Percentiles rank a stretch among this genome's conserved stretches.
phyloP scores from a whole-genome alignment of 306 rosid genomes.

The Acacia acuminata region DNA sequence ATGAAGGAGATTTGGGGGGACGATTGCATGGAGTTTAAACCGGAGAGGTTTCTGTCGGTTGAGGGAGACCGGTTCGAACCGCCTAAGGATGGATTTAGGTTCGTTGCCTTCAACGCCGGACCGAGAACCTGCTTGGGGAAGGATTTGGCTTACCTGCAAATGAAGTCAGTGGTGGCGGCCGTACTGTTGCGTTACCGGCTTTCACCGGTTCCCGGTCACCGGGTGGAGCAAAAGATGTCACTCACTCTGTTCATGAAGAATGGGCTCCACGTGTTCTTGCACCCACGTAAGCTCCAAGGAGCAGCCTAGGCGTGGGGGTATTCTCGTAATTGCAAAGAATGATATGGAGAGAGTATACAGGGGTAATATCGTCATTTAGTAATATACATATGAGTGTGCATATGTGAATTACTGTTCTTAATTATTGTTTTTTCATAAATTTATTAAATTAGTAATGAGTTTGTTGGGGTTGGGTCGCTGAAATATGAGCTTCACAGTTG shows the following conservation, averaged over 20 bases:
- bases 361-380: slow-evolving; percentile 34
- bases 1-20: slow-evolving; percentile 96
- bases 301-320: slow-evolving; percentile 11
- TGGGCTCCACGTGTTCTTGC: slow-evolving; percentile 70
- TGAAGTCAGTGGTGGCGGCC: slow-evolving; percentile 92
- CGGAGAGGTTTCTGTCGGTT: slow-evolving; percentile 80
- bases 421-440: background rate
- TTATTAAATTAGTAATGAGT: slow-evolving; percentile 6
- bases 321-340: slow-evolving; percentile 28
- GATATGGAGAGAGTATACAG: background rate
- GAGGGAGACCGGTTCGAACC: slow-evolving; percentile 73
- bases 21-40: slow-evolving; percentile 88
- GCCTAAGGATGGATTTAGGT: slow-evolving; percentile 70
- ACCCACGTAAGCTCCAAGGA: slow-evolving; percentile 58
- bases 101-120: slow-evolving; percentile 91
- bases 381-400: background rate
- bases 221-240: slow-evolving; percentile 90
- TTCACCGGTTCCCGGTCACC: slow-evolving; percentile 75
- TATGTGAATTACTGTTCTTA: slow-evolving; percentile 2
- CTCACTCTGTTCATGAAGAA: slow-evolving; percentile 86
- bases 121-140: slow-evolving; percentile 96
- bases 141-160: slow-evolving; percentile 92
- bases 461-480: slow-evolving; percentile 38
- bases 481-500: slow-evolving; percentile 36
- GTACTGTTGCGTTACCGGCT: slow-evolving; percentile 79